These are phyloP conservation scores for Berkeleyomyces rouxiae DNA, from an alignment of 2,329 filamentous ascomycete species.

Conservation along the genomic window DNA sequence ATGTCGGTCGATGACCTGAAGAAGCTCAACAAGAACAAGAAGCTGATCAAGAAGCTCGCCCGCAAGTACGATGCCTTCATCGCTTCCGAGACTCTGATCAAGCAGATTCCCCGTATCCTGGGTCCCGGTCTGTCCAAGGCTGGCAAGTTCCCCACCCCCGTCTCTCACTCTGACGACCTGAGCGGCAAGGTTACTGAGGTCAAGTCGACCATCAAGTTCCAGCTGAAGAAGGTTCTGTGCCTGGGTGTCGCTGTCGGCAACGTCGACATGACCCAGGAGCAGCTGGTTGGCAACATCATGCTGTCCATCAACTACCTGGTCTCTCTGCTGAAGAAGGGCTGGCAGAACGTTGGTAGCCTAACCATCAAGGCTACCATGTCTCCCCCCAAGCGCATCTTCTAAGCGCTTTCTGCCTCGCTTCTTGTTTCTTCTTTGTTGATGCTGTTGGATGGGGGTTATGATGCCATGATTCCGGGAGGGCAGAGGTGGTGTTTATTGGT, in stretches of 20 bases:
- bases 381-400: slow-evolving; percentile 95
- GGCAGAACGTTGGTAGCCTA: slow-evolving; percentile 99
- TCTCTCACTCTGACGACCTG: slow-evolving; percentile 93
- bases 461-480: neutral
- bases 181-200: slow-evolving; percentile 93
- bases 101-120: slow-evolving; percentile 99
- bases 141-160: slow-evolving; percentile 98
- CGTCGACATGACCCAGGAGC: slow-evolving; percentile 91
- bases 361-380: slow-evolving; percentile 99
- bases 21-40: slow-evolving; percentile 99
- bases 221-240: slow-evolving; percentile 99
- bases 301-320: slow-evolving; percentile 99
- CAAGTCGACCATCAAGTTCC: slow-evolving; percentile 99
- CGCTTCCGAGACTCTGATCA: slow-evolving; percentile 93
- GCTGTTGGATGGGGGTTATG: neutral
- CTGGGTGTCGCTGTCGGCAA: slow-evolving; percentile 99
- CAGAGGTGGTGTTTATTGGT: neutral
- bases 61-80: slow-evolving; percentile 99
- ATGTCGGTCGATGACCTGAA: slow-evolving; percentile 98
- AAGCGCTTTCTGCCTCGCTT: slow-evolving; percentile 27
- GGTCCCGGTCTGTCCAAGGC: slow-evolving; percentile 97
- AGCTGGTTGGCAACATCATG: slow-evolving; percentile 98
- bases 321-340: slow-evolving; percentile 99
- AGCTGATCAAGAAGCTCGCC: slow-evolving; percentile 99
- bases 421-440: slow-evolving; percentile 12